Percentiles rank a stretch among this genome's conserved stretches.
Conservation (phyloP, 495 filamentous ascomycete genomes). For the Aspergillus sparsus region DNA sequence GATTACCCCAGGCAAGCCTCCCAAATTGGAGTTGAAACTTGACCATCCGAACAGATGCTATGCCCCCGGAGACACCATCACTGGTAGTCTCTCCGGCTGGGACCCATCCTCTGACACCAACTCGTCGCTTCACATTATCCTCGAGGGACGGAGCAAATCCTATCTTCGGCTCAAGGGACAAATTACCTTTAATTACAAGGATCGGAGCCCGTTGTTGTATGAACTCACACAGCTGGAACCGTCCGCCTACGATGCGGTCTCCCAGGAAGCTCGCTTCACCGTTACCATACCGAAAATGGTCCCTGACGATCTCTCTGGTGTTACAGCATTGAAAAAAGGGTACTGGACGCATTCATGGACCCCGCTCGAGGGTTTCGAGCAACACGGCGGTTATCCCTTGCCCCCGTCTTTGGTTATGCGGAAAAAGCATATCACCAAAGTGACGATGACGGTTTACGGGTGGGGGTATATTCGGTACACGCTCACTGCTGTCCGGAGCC, state of each 20-base stretch:
- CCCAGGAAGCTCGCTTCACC: not conserved
- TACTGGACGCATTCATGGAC: conserved; percentile 18
- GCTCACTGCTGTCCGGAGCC: not conserved
- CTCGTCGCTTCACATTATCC: not conserved
- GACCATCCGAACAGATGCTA: conserved; percentile 8
- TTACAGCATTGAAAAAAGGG: conserved; percentile 3
- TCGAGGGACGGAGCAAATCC: not conserved
- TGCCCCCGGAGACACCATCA: conserved; percentile 9
- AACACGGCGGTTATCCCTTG: not conserved
- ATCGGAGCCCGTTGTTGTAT: not conserved
- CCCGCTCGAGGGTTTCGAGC: not conserved
- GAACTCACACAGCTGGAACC: not conserved
- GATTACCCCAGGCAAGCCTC: too few relatives aligned
- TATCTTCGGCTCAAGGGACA: not conserved
- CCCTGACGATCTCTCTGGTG: not conserved
- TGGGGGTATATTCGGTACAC: not conserved
- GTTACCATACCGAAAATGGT: conserved; percentile 5
- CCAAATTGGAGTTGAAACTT: not conserved
- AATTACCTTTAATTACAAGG: not conserved
- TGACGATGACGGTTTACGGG: not conserved
- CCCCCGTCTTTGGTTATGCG: conserved; percentile 9
- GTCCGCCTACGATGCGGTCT: not conserved
- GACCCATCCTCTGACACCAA: not conserved
- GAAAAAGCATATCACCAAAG: not conserved
- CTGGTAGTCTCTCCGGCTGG: conserved; percentile 9